Percentiles rank a stretch among this genome's conserved stretches.
Evolutionary conservation across 2,329 filamentous ascomycete species (phyloP).

Genomic region (Ustilaginoidea virens): DNA sequence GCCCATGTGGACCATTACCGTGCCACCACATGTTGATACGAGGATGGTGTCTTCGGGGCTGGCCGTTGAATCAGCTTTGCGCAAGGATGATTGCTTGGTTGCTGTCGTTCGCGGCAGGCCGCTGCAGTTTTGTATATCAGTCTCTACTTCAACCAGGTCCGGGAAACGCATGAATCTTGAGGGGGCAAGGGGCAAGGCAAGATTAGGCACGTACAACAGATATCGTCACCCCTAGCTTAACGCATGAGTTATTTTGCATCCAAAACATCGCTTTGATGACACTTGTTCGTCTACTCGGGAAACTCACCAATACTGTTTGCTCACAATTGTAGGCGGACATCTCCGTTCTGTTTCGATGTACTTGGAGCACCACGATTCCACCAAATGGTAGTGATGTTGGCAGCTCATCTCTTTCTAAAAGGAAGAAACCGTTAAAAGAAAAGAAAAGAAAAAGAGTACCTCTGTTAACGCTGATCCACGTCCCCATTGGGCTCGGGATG

Average conservation of each 20-base stretch:
- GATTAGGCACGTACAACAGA: constrained; percentile 22
- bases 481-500: no score
- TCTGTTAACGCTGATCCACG: no score
- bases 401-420: constrained; percentile 34
- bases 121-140: constrained; percentile 10
- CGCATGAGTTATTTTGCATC: constrained; percentile 10
- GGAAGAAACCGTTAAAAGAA: no score
- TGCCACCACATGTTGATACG: constrained; percentile 14
- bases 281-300: no score
- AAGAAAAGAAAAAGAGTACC: no score
- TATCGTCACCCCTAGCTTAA: constrained; percentile 24
- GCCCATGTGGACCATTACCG: constrained; percentile 6
- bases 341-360: constrained; percentile 28
- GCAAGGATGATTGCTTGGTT: constrained; percentile 22
- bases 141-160: not conserved
- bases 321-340: constrained; percentile 26
- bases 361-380: constrained; percentile 29
- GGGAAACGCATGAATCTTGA: not conserved
- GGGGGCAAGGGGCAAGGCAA: no score
- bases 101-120: constrained; percentile 23
- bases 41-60: constrained; percentile 13
- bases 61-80: constrained; percentile 21
- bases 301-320: constrained; percentile 30
- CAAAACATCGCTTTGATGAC: no score
- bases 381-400: constrained; percentile 32